Evolutionary conservation across 495 filamentous ascomycete genomes (phyloP), one percentile per base, ranked within the genome.

Genomic region (Penicillium cinerascens): DNA sequence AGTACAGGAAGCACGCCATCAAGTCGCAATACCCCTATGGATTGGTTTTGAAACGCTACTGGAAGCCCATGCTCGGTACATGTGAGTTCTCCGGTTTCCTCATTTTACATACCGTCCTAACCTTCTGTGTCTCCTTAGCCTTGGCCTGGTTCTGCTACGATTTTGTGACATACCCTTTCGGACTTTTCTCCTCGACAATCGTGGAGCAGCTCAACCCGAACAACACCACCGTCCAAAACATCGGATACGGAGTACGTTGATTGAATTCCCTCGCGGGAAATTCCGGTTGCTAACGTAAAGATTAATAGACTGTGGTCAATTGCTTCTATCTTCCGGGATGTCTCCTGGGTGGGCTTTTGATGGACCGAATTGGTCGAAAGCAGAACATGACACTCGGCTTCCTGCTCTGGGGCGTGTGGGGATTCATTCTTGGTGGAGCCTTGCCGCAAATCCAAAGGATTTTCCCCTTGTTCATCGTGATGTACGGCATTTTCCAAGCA

Each of bases 401-500:
- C 50, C 29, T 68, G 1, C 46, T 71, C 37, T 70, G 65, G 65
- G 70, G 64, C 6, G 47, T 76, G 17, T 66, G 76, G 54, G 76
- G 72, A 0, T 78, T 79, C 43, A 74, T 77, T 38, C 54, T 81
- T 10, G 76, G 78, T 3, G 76, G 72, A 13, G 71, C 74, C 1
- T 40, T 78, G 5, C 49, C 52, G 1, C 65, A 65, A 4, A 75
- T 81, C 29, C 73, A 78, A 48, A 66, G 38, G 0, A 47, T 76
- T 7, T 74, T 78, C 35, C 70, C 76, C 0, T 65, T 81, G 6
- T 81, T 82, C 43, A 61, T 82, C 0, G 67, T 80, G 7, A 66
- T 81, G 42, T 81, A 80, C 51, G 77, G 76, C 6, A 70, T 80
- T 38, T 79, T 80, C 57, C 64, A 73, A 26, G 64, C 69, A 0